Percentiles rank a stretch among this genome's conserved stretches.
These are phyloP conservation scores for Diaporthe velutina DNA, from an alignment of 2,329 filamentous ascomycete species.

Conservation along the genomic window DNA sequence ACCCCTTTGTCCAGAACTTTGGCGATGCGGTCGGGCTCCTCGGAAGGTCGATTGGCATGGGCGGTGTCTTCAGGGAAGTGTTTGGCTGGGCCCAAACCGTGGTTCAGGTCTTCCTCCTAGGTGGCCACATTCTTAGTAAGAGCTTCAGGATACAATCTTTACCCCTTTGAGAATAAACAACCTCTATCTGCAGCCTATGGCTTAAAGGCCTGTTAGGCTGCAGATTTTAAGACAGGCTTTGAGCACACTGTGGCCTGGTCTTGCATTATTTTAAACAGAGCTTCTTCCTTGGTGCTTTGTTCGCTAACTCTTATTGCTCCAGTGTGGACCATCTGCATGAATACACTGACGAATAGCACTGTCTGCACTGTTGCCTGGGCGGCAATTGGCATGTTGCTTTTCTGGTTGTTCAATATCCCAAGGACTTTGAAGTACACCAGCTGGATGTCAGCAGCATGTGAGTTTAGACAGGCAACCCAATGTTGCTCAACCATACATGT, in stretches of 20 bases:
- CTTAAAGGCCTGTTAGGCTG: too few species aligned
- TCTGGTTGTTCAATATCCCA: conserved; percentile 70
- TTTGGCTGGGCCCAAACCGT: conserved; percentile 62
- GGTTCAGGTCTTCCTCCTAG: conserved; percentile 71
- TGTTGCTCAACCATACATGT: neutral
- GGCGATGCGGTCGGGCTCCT: conserved; percentile 68
- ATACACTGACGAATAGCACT: conserved; percentile 68
- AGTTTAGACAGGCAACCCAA: conserved; percentile 35
- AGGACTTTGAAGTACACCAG: conserved; percentile 73
- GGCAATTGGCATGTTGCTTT: conserved; percentile 68
- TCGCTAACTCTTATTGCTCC: too few species aligned
- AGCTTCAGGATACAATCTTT: too few species aligned
- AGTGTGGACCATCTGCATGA: conserved; percentile 40
- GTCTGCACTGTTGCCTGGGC: conserved; percentile 75
- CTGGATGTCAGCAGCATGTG: conserved; percentile 70
- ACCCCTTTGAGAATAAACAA: too few species aligned
- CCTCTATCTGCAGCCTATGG: too few species aligned
- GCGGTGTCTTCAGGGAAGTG: conserved; percentile 62
- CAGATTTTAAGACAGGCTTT: too few species aligned
- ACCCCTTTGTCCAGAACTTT: conserved; percentile 59
- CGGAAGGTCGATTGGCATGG: conserved; percentile 45
- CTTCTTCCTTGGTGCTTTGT: too few species aligned
- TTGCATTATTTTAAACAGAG: too few species aligned
- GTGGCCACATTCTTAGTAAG: conserved; percentile 66
- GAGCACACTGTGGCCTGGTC: too few species aligned